Percentiles rank a stretch among this genome's conserved stretches.
Evolutionary conservation across 345 rosid genomes (phyloP).

Genomic region (Citrus sinensis): DNA sequence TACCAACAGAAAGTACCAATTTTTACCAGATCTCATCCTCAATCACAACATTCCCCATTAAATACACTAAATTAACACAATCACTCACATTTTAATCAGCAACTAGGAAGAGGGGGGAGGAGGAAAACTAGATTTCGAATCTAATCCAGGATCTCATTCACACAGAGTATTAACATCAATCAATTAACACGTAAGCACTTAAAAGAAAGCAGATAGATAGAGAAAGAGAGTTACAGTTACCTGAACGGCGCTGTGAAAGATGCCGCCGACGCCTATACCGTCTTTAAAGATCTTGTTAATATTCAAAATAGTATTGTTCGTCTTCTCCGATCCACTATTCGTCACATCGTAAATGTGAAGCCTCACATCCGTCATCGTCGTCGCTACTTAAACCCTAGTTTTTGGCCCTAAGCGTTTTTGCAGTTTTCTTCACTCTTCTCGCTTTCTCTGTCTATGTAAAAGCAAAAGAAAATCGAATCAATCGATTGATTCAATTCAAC

Average conservation of each 20-base stretch:
- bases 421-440: background rate
- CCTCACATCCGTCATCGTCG: constrained; percentile 70
- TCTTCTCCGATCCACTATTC: constrained; percentile 94
- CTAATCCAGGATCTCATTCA: background rate
- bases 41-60: background rate
- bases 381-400: constrained; percentile 13
- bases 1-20: background rate
- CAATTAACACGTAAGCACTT: background rate
- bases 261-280: constrained; percentile 91
- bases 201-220: background rate
- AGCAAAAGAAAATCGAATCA: background rate
- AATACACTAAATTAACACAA: background rate
- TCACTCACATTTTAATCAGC: background rate
- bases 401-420: constrained; percentile 11
- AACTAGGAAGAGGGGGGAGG: no score
- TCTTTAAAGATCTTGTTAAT: constrained; percentile 96
- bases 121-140: background rate
- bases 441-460: background rate
- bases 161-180: background rate
- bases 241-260: constrained; percentile 98
- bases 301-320: constrained; percentile 82
- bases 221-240: constrained; percentile 39
- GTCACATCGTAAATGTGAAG: constrained; percentile 93
- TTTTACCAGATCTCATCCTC: constrained; percentile 22
- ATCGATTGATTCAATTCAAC: background rate